Conservation (phyloP, 306 rosid species). For the Argentina anserina region DNA sequence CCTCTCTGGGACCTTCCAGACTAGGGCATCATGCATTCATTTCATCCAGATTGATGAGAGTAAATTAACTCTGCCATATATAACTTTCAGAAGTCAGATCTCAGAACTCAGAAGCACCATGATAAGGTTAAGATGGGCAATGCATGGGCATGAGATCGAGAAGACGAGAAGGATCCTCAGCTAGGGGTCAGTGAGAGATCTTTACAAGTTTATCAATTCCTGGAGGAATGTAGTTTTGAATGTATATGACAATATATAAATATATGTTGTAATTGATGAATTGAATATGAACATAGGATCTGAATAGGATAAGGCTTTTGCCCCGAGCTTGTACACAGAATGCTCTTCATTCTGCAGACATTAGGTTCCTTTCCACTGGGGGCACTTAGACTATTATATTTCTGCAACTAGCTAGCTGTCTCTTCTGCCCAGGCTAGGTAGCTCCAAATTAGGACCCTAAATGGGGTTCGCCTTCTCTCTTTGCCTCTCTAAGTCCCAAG, state of each 20-base stretch:
- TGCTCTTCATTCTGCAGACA: not conserved
- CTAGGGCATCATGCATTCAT: not conserved
- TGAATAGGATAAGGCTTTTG: not conserved
- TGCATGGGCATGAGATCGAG: not conserved
- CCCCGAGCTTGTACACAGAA: not conserved
- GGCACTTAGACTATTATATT: not conserved
- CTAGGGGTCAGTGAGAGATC: not conserved
- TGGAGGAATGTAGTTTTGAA: not conserved
- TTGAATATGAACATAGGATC: not conserved
- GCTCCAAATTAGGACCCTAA: not conserved
- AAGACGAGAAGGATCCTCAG: not conserved
- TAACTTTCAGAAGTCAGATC: not conserved
- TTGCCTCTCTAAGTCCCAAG: not conserved
- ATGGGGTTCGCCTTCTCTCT: not conserved
- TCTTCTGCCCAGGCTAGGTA: not conserved
- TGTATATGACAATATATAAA: too few relatives aligned
- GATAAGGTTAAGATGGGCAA: not conserved
- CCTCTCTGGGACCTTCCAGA: not conserved
- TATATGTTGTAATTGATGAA: not conserved
- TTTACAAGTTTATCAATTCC: not conserved
- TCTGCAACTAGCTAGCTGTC: not conserved
- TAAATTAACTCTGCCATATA: not conserved
- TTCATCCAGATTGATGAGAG: not conserved
- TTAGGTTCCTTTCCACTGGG: not conserved
- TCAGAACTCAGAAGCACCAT: not conserved